phyloP scores from a whole-genome alignment of 345 rosid species.

The Eutrema yunnanense region DNA sequence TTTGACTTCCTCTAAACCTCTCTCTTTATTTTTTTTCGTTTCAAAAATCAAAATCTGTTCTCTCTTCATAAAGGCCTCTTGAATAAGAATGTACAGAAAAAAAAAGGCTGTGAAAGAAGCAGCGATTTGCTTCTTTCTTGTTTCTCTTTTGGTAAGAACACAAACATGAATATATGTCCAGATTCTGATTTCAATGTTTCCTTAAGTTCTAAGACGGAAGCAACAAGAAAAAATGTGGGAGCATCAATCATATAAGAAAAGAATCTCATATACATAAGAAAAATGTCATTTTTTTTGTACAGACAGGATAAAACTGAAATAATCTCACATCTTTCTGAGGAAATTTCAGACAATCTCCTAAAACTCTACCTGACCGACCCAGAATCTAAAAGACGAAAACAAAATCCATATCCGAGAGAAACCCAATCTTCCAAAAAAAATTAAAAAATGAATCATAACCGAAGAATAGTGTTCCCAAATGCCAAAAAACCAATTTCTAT shows the following conservation, averaged over 20 bases:
- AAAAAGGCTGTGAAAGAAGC: conserved; percentile 27
- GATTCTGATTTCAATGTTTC: conserved; percentile 19
- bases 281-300: conserved; percentile 28
- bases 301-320: conserved; percentile 38
- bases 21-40: background rate
- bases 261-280: conserved; percentile 19
- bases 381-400: conserved; percentile 21
- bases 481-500: conserved; percentile 14
- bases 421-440: background rate
- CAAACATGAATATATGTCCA: conserved; percentile 12
- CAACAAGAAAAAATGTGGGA: background rate
- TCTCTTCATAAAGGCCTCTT: conserved; percentile 19
- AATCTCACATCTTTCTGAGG: conserved; percentile 40
- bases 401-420: conserved; percentile 13
- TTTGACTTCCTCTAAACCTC: conserved; percentile 27
- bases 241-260: background rate
- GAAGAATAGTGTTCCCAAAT: conserved; percentile 31
- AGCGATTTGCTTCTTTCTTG: conserved; percentile 29
- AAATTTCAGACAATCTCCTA: conserved; percentile 35
- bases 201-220: background rate
- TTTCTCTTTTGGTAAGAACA: conserved; percentile 30
- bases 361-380: conserved; percentile 2
- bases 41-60: background rate
- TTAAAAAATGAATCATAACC: conserved; percentile 19
- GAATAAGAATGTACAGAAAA: conserved; percentile 26